Evolutionary conservation across 2,329 filamentous ascomycete species (phyloP).

Genomic region (Periglandula ipomoeae): DNA sequence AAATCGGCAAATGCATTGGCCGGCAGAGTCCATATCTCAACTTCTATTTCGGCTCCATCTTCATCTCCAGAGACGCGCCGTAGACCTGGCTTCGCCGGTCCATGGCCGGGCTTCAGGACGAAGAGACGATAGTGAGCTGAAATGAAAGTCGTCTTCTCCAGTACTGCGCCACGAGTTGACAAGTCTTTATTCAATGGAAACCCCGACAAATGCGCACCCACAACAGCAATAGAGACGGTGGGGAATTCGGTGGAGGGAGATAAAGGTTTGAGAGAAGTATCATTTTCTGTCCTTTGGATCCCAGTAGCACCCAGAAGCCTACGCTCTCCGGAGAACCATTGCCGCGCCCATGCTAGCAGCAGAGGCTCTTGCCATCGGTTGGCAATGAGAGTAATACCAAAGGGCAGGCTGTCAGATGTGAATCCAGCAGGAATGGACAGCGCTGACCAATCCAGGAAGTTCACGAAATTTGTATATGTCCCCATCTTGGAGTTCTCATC

Average conservation of each 20-base stretch:
- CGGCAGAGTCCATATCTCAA: conserved; percentile 28
- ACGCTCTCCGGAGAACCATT: conserved; percentile 16
- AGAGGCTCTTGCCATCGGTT: conserved; percentile 24
- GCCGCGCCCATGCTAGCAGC: conserved; percentile 19
- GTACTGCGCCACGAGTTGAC: conserved; percentile 19
- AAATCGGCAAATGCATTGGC: conserved; percentile 20
- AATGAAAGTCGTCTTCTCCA: conserved; percentile 19
- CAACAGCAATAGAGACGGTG: conserved; percentile 18
- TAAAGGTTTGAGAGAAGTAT: neutral
- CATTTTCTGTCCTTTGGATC: conserved; percentile 1
- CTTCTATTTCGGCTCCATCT: conserved; percentile 19
- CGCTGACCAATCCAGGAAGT: conserved; percentile 49
- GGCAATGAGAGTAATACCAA: conserved; percentile 29
- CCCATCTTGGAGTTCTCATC: conserved; percentile 43
- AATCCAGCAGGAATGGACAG: conserved; percentile 43
- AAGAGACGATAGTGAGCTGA: conserved; percentile 21
- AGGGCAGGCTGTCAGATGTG: conserved; percentile 24
- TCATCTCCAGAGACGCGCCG: conserved; percentile 14
- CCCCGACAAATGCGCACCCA: conserved; percentile 26
- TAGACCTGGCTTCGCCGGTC: conserved; percentile 23
- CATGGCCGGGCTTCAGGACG: conserved; percentile 13
- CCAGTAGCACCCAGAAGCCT: conserved; percentile 21
- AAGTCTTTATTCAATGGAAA: conserved; percentile 25
- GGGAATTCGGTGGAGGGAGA: neutral
- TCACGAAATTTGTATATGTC: conserved; percentile 51